Conservation (phyloP, 352 stramenopile species). For the Phytophthora podocarpi region DNA sequence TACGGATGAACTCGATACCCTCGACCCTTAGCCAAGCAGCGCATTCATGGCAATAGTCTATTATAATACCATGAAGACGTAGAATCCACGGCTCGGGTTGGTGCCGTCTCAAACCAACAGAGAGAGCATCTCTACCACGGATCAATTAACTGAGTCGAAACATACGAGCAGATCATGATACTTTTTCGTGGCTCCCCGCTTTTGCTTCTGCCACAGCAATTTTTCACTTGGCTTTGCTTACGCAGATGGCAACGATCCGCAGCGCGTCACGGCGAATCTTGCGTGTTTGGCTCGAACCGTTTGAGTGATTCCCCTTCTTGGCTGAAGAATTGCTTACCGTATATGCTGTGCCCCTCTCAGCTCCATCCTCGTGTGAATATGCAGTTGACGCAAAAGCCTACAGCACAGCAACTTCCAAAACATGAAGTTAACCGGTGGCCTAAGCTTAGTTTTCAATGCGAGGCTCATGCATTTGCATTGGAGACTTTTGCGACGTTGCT, state of each 20-base stretch:
- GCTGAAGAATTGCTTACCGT: too few species aligned
- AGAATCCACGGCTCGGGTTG: background rate
- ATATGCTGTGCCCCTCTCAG: background rate
- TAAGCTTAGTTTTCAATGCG: too few species aligned
- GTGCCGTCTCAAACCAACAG: constrained; percentile 9
- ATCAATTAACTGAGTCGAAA: constrained; percentile 1
- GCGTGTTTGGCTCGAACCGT: too few species aligned
- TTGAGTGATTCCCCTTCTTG: too few species aligned
- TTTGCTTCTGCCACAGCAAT: constrained; percentile 14
- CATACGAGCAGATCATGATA: constrained; percentile 10
- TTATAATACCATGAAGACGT: too few species aligned
- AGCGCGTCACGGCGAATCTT: constrained; percentile 7
- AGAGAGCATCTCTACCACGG: background rate
- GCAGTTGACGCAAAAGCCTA: background rate
- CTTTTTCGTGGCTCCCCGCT: constrained; percentile 9
- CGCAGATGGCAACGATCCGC: constrained; percentile 17
- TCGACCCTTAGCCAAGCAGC: constrained; percentile 4
- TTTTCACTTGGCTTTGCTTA: constrained; percentile 18
- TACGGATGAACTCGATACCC: background rate
- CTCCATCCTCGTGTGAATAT: background rate
- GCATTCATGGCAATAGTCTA: background rate
- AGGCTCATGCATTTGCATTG: background rate
- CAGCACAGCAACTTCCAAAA: background rate
- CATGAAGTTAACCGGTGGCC: too few species aligned
- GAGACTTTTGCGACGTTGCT: background rate